Evolutionary conservation across 805 yeast genomes (phyloP), one percentile per base, ranked within the genome.

Genomic region (Nakazawaea pomicola): DNA sequence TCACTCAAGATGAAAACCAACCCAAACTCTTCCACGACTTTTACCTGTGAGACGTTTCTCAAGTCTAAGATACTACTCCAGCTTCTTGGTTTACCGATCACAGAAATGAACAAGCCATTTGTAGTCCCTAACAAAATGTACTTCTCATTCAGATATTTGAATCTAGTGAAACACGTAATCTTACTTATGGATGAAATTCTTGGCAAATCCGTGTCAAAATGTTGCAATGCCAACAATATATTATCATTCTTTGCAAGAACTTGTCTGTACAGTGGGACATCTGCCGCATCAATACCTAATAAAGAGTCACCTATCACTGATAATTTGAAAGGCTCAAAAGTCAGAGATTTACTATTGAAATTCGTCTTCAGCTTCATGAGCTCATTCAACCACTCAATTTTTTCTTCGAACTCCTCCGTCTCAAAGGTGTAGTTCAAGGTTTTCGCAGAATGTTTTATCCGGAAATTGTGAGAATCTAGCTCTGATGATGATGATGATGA

Each of bases 31-130:
- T 74, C 72, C 6, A 86, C 54, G 17, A 83, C 79, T n/a, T 72
- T 74, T 37, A 90, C 59, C 50, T 78, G 81, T 4, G 73, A 65
- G 10, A 83, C 77, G 40, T 70, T 72, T 5, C 61, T 43, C 25
- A 78, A 56, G 46, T 73, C 69, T 33, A 82, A 56, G 4, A 85
- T 74, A 42, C 75, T 65, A 41, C 65, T 72, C 93, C 95, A 85
- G 9, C 70, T 57, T 7, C 46, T 33, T 15, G 65, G 63, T 34
- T 61, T 58, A 41, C 59, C 64, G 33, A 57, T 47, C 42, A 64
- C 65, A n/a, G 71, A 65, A 47, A 84, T 58, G 49, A 72, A 83
- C 1, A 88, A 59, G 0, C 96, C 95, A 39, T 67, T 60, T 1
- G 69, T 69, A 3, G 83, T 65, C 1, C 93, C 95, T 16, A 82